Evolutionary conservation across 1,139 yeast genomes (phyloP), one percentile per base, ranked within the genome.

Genomic region (Zygoascus sp.): DNA sequence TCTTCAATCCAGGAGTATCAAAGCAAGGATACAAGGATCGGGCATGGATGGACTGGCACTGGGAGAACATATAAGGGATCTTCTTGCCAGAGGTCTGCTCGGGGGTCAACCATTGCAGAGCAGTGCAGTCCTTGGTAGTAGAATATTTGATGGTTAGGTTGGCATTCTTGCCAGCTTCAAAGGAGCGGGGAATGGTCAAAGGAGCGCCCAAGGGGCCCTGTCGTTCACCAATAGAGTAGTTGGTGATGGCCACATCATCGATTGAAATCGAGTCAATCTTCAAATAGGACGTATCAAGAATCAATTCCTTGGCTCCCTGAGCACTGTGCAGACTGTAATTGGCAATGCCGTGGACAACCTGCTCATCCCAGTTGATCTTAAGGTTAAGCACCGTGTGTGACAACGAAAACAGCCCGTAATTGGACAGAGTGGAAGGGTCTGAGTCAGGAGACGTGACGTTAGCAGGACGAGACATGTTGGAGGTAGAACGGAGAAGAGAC

Each of bases 41-140:
- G 17, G 96, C 94, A 61, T 89, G 96, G 53, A 85, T 87, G 30
- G 96, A 88, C 68, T 89, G 95, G 62, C 95, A 80, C 66, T 89
- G 96, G 23, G 96, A 86, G 64, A 88, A 89, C 57, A 89, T 74
- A 64, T 87, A 85, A 2, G 95, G 94, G 17, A 75, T 73, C 35
- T 67, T 70, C 55, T 79, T 76, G 25, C 92, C 95, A 45, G 82
- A 83, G n/a, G 96, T 86, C 57, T 83, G 87, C 46, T 77, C 81
- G 36, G 84, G 82, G 42, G 77, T 80, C 51, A 89, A 70, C 80
- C 94, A 89, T 66, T 89, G 96, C 54, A 88, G 69, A 1, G 96
- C 96, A 2, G 96, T 86, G 61, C 95, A 84, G 23, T 78, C 64
- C 2, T 71, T 70, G 2, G 96, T 88, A 42, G 96, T 88, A 50